Evolutionary conservation across 1,139 yeast genomes (phyloP), one percentile per base, ranked within the genome.

Genomic region (Scheffersomyces segobiensis): DNA sequence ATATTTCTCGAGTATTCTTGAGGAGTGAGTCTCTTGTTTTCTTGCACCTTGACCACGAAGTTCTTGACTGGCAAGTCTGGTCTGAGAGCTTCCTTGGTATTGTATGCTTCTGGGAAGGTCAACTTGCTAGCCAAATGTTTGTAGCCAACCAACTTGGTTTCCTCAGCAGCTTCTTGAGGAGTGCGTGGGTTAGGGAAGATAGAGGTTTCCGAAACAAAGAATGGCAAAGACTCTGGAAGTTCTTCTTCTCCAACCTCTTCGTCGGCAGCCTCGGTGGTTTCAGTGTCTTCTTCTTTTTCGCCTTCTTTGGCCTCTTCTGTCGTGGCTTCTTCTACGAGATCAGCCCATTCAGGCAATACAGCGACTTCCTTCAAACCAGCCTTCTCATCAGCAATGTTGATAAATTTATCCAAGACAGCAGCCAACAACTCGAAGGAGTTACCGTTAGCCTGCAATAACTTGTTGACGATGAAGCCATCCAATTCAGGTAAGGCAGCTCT

Each of bases 1-100:
- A 95, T 93, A 75, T 95, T 91, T 79, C 99, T 91, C 61, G 91
- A 91, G 74, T 95, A 95, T 69, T 91, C 95, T 52, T 70, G 71
- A 12, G 98, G 98, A n/a, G 98, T 95, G 63, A 95, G 89, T 70
- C 98, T 87, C 76, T 87, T 88, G 80, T 93, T 93, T 70, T 91
- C 96, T 74, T 92, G 91, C 55, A 95, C 98, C 75, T 89, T 91
- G 59, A 93, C 96, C 57, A 93, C 84, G 69, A 87, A 93, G 77
- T 91, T 93, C 74, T 89, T 82, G 56, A 90, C 90, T 24, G 98
- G 93, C 63, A 92, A 81, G 67, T 95, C 98, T 21, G 99, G 99
- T 77, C 98, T 89, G 68, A 93, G 82, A 8, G 81, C 81, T 53
- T 79, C 70, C 48, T 76, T 66, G 55, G 87, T 78, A 19, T 77